Evolutionary conservation across 345 rosid species (phyloP).

Genomic region (Psidium guajava): DNA sequence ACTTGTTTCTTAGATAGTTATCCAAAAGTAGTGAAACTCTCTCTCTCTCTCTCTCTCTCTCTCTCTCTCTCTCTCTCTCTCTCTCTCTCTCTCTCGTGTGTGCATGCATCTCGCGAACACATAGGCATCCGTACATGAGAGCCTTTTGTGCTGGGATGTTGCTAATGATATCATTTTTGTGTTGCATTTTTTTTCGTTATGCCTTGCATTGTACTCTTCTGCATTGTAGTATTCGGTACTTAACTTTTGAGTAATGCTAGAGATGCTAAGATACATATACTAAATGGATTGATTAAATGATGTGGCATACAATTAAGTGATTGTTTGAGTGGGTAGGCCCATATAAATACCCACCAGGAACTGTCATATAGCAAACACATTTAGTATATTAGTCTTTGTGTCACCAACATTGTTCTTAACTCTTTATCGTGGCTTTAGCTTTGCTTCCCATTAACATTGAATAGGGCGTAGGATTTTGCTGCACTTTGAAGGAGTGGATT

Average conservation of each 20-base stretch:
- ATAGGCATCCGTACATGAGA: not conserved
- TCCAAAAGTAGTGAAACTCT: not conserved
- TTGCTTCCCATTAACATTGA: not conserved
- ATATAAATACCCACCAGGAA: not conserved
- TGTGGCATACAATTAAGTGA: not conserved
- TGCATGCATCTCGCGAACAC: not conserved
- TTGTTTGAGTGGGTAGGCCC: not conserved
- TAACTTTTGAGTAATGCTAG: not conserved
- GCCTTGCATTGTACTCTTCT: not conserved
- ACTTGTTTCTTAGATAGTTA: not conserved
- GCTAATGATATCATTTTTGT: not conserved
- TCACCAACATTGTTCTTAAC: not conserved
- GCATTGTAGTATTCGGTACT: not conserved
- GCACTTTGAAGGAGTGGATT: conserved; percentile 98
- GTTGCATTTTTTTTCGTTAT: not conserved
- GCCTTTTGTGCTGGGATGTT: not conserved
- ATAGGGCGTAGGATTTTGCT: conserved; percentile 86
- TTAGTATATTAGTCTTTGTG: not conserved
- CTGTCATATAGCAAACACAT: not conserved
- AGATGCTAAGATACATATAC: not conserved
- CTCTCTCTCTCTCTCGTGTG: not conserved
- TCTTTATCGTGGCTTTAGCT: not conserved
- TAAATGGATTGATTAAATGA: not conserved
- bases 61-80: not conserved
- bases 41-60: not conserved